Evolutionary conservation across 331 rosid genomes (phyloP), one percentile per base, ranked within the genome.

Genomic region (Dryas integrifolia): DNA sequence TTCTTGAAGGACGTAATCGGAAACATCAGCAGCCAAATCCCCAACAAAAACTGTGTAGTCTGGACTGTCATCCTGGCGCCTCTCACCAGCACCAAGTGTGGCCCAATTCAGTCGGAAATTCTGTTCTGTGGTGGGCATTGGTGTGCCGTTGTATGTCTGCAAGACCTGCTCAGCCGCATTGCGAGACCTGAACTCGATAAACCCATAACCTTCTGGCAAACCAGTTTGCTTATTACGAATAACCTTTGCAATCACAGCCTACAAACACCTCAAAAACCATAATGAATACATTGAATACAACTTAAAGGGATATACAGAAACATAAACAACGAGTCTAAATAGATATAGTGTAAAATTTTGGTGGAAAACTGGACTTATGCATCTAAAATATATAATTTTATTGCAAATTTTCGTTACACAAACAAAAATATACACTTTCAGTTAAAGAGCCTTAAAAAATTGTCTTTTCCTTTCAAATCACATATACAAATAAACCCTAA

Each of bases 81-180:
- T 81, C 83, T 88, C 92, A 1, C 92, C 92, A 35, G 92, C 86
- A 61, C 90, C 85, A 40, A 83, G 85, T 13, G 85, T 80, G 0
- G 92, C 92, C 92, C 90, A 88, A 62, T 88, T 88, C 63, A 88
- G 75, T 65, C 90, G 73, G 72, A 81, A 88, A 77, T 74, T 85
- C 67, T 88, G 92, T n/a, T 82, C 87, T 0, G 85, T 73, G 59
- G 62, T 83, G 21, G 92, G 92, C 90, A 88, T 88, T 14, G 75
- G 18, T 2, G 86, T 14, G 0, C 92, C 92, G 61, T 88, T 88
- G 30, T 38, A 83, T 0, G 83, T 51, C 72, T 81, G 88, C 72
- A 88, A 79, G 12, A 72, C 56, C 65, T 80, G 82, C 53, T 85
- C 92, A 4, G 90, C 92, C 0, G 82, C 82, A 43, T 76, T 69